A percentile compares a stretch with the other conserved stretches of the same genome.
These are phyloP conservation scores for Elaeis guineensis DNA, from an alignment of 176 grass and related monocot species.

Conservation along the genomic window DNA sequence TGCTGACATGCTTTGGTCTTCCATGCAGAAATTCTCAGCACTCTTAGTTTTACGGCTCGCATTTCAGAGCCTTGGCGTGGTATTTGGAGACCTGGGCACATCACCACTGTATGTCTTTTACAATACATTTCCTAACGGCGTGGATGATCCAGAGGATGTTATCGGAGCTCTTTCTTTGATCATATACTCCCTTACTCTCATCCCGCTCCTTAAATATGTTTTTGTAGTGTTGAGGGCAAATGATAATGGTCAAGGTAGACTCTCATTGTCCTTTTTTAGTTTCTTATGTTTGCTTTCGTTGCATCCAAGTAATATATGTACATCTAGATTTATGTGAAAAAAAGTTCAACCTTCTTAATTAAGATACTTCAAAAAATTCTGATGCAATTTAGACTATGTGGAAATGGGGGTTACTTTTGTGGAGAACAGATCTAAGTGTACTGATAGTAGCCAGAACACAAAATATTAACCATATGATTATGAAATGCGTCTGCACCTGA, in stretches of 20 bases:
- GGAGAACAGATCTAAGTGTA: no score
- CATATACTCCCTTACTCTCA: slow-evolving; percentile 93
- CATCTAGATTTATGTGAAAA: no score
- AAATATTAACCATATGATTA: no score
- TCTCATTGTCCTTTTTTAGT: slow-evolving; percentile 11
- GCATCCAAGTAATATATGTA: no score
- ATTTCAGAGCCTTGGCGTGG: slow-evolving; percentile 95
- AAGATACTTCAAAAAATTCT: no score
- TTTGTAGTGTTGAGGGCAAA: slow-evolving; percentile 87
- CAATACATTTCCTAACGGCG: slow-evolving; percentile 76
- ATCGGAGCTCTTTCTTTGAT: slow-evolving; percentile 98
- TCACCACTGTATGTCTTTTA: slow-evolving; percentile 93
- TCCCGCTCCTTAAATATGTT: slow-evolving; percentile 92
- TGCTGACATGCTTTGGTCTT: not conserved
- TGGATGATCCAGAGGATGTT: slow-evolving; percentile 66
- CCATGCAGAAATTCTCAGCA: slow-evolving; percentile 72
- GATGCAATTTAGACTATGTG: no score
- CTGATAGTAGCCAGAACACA: no score
- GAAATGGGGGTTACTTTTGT: no score
- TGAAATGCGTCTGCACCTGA: no score
- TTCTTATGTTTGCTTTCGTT: slow-evolving; percentile 8
- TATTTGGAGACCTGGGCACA: slow-evolving; percentile 97
- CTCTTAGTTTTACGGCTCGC: slow-evolving; percentile 58
- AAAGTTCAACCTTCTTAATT: no score
- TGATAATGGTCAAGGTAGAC: slow-evolving; percentile 86